Evolutionary conservation across 331 rosid species (phyloP), one percentile per base, ranked within the genome.

Genomic region (Quercus lobata): DNA sequence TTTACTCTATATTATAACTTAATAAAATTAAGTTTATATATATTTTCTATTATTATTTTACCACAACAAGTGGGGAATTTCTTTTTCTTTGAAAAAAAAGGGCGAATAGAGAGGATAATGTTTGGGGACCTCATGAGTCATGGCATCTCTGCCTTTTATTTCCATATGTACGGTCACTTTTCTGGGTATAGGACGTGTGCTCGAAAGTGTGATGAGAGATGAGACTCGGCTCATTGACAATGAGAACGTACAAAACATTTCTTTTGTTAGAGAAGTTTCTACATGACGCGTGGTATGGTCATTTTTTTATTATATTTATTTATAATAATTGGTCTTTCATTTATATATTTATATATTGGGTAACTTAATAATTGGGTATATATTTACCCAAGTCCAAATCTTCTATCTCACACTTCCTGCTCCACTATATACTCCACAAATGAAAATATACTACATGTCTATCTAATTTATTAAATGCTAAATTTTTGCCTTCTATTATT

Each of bases 81-180:
- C 12, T 4, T 70, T 44, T 37, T 55, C 10, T 8, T 3, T 54
- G 5, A 57, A 57, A 53, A 35, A 29, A 69, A 34, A 22, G 27
- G 61, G 5, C 44, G 9, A 35, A 69, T 52, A 53, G 57, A 46
- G 56, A 68, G 73, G 88, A 83, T 88, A 88, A 88, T n/a, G 55
- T 77, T 75, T 75, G 56, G 84, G 91, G 91, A 78, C 90, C 90
- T 81, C 82, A 71, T 24, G 49, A 41, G 14, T 41, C 4, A 16
- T 24, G 79, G 79, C 80, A 69, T 78, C 53, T 70, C 57, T 62
- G 66, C 46, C 69, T 57, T 76, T 56, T 69, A 74, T 73, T 82
- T 44, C 75, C 24, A 63, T 16, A 63, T 16, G 79, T 80, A 81
- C 87, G 76, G 74, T 70, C 21, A 22, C 32, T 30, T 37, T 82